Percentiles rank a stretch among this genome's conserved stretches.
These are phyloP conservation scores for Trypanosoma avium DNA, from an alignment of 208 protist genomes.

Conservation along the genomic window DNA sequence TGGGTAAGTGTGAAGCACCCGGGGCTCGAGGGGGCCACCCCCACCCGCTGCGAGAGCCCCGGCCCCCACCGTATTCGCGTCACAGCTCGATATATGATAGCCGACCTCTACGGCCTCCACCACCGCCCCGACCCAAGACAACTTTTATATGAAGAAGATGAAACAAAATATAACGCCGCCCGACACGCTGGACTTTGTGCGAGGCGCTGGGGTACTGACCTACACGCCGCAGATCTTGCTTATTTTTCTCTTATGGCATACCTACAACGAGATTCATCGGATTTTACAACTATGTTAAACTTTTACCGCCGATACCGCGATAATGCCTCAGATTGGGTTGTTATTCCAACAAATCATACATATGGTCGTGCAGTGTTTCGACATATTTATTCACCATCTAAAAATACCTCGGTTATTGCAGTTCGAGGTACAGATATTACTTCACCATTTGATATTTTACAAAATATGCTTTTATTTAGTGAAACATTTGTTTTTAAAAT, in stretches of 20 bases:
- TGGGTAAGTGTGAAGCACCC: conserved; percentile 23
- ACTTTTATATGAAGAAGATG: conserved; percentile 10
- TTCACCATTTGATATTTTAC: conserved; percentile 28
- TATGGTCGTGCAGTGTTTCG: conserved; percentile 24
- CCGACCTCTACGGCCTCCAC: conserved; percentile 17
- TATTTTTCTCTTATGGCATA: conserved; percentile 31
- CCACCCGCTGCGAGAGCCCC: conserved; percentile 15
- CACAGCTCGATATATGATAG: conserved; percentile 18
- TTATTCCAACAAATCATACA: conserved; percentile 18
- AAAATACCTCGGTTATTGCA: conserved; percentile 35
- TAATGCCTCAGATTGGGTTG: conserved; percentile 20
- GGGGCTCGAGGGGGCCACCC: conserved; percentile 7
- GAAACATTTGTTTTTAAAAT: conserved; percentile 27
- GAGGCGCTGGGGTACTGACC: conserved; percentile 8
- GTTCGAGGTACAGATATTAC: conserved; percentile 30
- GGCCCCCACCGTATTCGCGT: conserved; percentile 9
- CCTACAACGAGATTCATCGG: conserved; percentile 13
- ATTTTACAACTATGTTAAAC: conserved; percentile 18
- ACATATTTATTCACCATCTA: conserved; percentile 24
- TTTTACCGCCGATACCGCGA: conserved; percentile 24
- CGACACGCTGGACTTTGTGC: conserved; percentile 18
- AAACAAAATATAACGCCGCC: background rate
- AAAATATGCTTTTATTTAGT: conserved; percentile 32
- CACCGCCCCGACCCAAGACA: background rate
- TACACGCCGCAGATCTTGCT: conserved; percentile 21